phyloP scores from a whole-genome alignment of 371 early-diverging fungal genomes.

The Phascolomyces articulosus region DNA sequence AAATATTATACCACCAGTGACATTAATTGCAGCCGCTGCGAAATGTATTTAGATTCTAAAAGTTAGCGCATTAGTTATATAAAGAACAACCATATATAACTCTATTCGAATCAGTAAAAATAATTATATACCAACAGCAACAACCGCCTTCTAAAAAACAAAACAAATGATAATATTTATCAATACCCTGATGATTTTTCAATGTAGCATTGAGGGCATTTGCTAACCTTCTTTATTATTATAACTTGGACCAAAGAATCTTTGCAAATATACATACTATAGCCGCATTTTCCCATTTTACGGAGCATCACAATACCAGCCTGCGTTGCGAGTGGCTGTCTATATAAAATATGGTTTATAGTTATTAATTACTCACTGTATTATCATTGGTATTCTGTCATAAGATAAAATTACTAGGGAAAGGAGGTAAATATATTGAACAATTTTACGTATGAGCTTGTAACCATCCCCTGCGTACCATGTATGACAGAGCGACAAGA shows the following conservation, averaged over 20 bases:
- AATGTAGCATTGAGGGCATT: neutral
- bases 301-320: conserved; percentile 79
- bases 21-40: no score
- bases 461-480: conserved; percentile 48
- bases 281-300: conserved; percentile 88
- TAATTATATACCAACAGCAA: conserved; percentile 61
- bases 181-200: neutral
- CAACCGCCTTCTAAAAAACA: conserved; percentile 77
- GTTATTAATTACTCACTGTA: no score
- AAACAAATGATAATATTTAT: no score
- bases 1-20: no score
- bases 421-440: neutral
- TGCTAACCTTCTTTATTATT: no score
- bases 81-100: no score
- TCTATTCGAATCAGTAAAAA: no score
- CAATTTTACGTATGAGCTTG: conserved; percentile 36
- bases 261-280: conserved; percentile 47
- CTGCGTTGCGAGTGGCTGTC: conserved; percentile 81
- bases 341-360: conserved; percentile 18
- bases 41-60: no score
- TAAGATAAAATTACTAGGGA: no score
- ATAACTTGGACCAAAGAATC: no score
- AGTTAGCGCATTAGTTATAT: no score
- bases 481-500: conserved; percentile 51
- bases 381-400: no score